phyloP scores from a whole-genome alignment of 345 rosid genomes.

The Odontarrhena argentea region DNA sequence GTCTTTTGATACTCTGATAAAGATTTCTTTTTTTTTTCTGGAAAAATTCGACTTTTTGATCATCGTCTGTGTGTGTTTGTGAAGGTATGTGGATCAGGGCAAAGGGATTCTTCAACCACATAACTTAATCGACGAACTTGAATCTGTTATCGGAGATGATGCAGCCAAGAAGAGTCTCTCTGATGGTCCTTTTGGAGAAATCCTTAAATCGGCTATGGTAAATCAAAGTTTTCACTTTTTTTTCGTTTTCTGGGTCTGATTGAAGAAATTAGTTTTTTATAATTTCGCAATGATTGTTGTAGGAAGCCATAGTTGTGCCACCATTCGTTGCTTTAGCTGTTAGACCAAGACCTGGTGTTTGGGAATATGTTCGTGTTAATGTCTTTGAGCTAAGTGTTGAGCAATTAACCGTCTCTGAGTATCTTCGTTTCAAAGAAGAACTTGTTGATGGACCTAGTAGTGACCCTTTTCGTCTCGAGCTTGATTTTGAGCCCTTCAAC shows the following conservation, averaged over 20 bases:
- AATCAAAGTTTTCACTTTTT: not conserved
- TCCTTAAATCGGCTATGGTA: conserved; percentile 79
- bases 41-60: conserved; percentile 10
- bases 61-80: conserved; percentile 18
- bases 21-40: not conserved
- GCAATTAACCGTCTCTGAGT: conserved; percentile 74
- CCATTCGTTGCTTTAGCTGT: conserved; percentile 91
- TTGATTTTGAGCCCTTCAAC: conserved; percentile 96
- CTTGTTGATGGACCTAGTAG: conserved; percentile 69
- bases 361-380: conserved; percentile 97
- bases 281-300: conserved; percentile 7
- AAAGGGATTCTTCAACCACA: conserved; percentile 91
- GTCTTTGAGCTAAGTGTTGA: conserved; percentile 85
- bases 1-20: not conserved
- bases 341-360: conserved; percentile 98
- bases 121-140: conserved; percentile 81
- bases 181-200: conserved; percentile 75
- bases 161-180: conserved; percentile 50
- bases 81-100: conserved; percentile 91
- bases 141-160: conserved; percentile 59
- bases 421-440: conserved; percentile 86
- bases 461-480: conserved; percentile 74
- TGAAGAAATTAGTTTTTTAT: not conserved
- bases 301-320: conserved; percentile 97
- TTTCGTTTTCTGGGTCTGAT: not conserved